Evolutionary conservation across 2,329 filamentous ascomycete genomes (phyloP).

Genomic region (Eurotiales sp.): DNA sequence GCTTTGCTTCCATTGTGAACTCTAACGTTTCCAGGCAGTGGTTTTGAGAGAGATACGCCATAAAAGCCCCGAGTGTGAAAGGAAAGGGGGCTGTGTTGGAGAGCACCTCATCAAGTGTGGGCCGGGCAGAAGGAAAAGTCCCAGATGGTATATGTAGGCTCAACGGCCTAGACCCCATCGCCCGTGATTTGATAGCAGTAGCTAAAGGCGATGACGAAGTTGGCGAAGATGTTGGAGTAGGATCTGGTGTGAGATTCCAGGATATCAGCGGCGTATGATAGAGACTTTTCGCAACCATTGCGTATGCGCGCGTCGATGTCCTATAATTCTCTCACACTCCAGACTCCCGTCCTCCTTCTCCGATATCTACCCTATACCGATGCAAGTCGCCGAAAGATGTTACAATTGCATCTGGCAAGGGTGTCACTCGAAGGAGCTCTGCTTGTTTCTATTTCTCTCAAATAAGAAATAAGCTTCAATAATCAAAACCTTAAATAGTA

Average conservation of each 20-base stretch:
- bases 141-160: conserved; percentile 40
- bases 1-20: conserved; percentile 89
- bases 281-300: conserved; percentile 38
- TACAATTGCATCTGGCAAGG: conserved; percentile 10
- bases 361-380: background rate
- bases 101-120: conserved; percentile 81
- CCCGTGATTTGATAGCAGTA: conserved; percentile 36
- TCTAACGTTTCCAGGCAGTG: conserved; percentile 95
- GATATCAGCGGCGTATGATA: conserved; percentile 32
- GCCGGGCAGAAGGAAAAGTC: conserved; percentile 50
- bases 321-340: conserved; percentile 6
- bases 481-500: background rate
- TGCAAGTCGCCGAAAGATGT: background rate
- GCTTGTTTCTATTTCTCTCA: background rate
- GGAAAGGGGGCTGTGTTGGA: conserved; percentile 80
- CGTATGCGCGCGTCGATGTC: conserved; percentile 25
- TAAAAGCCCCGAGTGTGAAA: conserved; percentile 89
- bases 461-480: background rate
- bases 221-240: conserved; percentile 45
- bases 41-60: conserved; percentile 93
- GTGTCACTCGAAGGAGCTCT: background rate
- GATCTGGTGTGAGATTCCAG: conserved; percentile 38
- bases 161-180: conserved; percentile 43
- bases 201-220: conserved; percentile 41
- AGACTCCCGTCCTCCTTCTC: conserved; percentile 5